Evolutionary conservation across 345 rosid genomes (phyloP), one percentile per base, ranked within the genome.

Genomic region (Hibiscus tridactylites): DNA sequence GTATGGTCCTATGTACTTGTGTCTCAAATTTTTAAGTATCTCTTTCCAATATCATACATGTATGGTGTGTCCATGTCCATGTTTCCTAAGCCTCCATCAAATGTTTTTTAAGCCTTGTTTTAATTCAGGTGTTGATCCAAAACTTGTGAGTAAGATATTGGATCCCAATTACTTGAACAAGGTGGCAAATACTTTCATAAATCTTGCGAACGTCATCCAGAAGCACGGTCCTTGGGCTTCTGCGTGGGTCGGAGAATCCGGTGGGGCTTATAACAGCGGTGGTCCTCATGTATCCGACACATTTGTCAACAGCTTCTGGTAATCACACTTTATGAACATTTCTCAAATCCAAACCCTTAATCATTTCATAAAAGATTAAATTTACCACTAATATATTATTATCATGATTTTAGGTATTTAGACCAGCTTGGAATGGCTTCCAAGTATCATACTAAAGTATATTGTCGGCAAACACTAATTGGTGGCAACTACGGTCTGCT

Each of bases 201-300:
- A 75, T 72, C 85, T 95, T 56, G 74, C 73, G 47, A 80, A 81
- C 35, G 84, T 88, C 10, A 78, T 95, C 73, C 74, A 71, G 60
- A 81, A 74, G 71, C 76, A 85, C 44, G 98, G 99, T 71, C 85
- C 91, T 11, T 92, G 98, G 97, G 84, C 99, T 63, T 88, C 92
- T 79, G 87, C 97, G 46, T 95, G 99, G 99, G 98, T 95, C 72
- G 99, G 99, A 73, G 99, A 95, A 76, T 87, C 99, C 75, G 99
- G 99, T 68, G 97, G 99, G 47, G 98, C 99, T 70, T 95, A 82
- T 73, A 95, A 95, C 79, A 95, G 97, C 61, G 99, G 99, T 9
- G 99, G 97, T 31, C 86, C 72, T 74, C 79, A 79, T 66, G 89
- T 95, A 53, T 95, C 99, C 56, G 83, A 95, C 76, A 87, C 97